Percentiles rank a stretch among this genome's conserved stretches.
phyloP scores from a whole-genome alignment of 1,284 basidiomycete genomes.

The Irpex sp. region DNA sequence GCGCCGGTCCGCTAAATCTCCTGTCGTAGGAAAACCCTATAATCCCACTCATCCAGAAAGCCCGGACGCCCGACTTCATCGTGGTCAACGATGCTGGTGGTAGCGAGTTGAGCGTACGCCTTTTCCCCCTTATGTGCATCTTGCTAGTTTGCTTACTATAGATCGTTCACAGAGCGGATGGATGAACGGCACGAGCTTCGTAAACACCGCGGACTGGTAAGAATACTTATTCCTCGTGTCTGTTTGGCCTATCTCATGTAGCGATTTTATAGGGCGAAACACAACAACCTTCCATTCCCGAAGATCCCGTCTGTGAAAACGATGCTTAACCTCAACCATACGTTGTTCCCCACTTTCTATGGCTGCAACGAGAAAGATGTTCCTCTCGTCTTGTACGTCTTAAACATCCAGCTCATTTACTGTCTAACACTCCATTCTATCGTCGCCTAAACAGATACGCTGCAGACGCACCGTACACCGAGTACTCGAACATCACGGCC shows the following conservation, averaged over 20 bases:
- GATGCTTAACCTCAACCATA: neutral
- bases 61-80: neutral
- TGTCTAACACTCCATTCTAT: neutral
- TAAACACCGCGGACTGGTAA: neutral
- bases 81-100: neutral
- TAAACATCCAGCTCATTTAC: neutral
- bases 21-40: neutral
- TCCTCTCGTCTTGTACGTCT: neutral
- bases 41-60: neutral
- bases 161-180: neutral
- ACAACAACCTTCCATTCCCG: neutral
- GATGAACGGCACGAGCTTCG: neutral
- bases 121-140: neutral
- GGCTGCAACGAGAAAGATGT: neutral
- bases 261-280: neutral
- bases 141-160: neutral
- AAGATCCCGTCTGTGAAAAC: neutral
- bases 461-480: neutral
- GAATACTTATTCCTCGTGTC: neutral
- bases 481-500: neutral
- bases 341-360: neutral
- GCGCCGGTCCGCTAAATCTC: neutral
- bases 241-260: neutral
- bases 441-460: neutral
- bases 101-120: neutral